phyloP scores from a whole-genome alignment of 306 rosid species.

The Pueraria montana region DNA sequence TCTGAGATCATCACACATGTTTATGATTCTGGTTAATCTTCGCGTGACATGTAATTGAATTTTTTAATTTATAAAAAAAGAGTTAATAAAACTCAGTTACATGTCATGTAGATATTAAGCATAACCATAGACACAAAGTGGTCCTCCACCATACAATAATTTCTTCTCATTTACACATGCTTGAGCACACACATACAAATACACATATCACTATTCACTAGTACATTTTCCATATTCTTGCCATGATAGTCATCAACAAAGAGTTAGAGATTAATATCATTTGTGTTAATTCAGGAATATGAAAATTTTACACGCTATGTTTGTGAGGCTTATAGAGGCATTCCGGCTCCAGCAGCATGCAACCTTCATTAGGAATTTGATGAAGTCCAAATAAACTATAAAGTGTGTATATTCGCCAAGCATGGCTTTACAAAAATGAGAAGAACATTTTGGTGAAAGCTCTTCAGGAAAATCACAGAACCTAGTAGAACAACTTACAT shows the following conservation, averaged over 20 bases:
- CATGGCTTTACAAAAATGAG: neutral
- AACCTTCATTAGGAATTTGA: slow-evolving; percentile 8
- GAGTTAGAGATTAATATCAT: neutral
- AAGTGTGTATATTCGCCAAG: neutral
- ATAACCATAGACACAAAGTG: neutral
- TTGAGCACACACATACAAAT: neutral
- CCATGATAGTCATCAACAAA: neutral
- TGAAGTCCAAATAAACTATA: neutral
- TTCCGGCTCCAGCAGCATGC: slow-evolving; percentile 45
- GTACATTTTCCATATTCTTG: neutral
- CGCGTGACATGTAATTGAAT: neutral
- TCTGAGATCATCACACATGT: neutral
- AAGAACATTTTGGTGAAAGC: slow-evolving; percentile 8
- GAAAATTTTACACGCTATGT: slow-evolving; percentile 42
- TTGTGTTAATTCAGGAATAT: slow-evolving; percentile 49
- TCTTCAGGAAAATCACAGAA: neutral
- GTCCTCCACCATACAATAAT: neutral
- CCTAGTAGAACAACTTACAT: neutral
- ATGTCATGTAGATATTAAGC: no score
- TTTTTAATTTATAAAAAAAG: neutral
- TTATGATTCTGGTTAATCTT: neutral
- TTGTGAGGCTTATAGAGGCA: slow-evolving; percentile 54
- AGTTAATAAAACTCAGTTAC: no score
- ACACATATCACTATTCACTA: neutral
- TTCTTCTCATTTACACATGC: neutral